A percentile compares a stretch with the other conserved stretches of the same genome.
Conservation (phyloP, 495 filamentous ascomycete species). For the Talaromyces adpressus region DNA sequence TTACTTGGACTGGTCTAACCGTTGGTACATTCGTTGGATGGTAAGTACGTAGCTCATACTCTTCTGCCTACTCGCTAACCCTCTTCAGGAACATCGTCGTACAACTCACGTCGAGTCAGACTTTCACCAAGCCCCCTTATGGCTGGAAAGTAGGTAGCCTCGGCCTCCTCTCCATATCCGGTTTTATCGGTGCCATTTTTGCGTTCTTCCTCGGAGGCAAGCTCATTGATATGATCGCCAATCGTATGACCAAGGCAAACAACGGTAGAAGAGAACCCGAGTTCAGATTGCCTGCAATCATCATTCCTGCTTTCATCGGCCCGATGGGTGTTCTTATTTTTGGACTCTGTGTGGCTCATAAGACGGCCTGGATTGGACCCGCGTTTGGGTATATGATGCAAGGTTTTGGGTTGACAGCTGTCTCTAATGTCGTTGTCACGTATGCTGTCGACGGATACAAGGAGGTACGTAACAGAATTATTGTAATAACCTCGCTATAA, state of each 20-base stretch:
- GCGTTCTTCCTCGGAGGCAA: constrained; percentile 26
- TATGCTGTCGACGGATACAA: constrained; percentile 27
- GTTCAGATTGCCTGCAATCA: too few relatives aligned
- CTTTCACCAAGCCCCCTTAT: constrained; percentile 25
- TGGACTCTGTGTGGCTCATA: too few relatives aligned
- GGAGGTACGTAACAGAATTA: constrained; percentile 11
- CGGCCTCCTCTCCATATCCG: constrained; percentile 23
- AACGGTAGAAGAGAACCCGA: too few relatives aligned
- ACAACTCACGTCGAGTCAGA: constrained; percentile 22
- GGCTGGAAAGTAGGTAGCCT: constrained; percentile 20
- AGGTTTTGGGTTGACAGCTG: constrained; percentile 25
- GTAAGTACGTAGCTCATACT: too few relatives aligned
- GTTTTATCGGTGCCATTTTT: constrained; percentile 23
- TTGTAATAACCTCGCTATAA: too few relatives aligned
- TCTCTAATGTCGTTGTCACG: constrained; percentile 28
- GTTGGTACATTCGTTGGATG: too few relatives aligned
- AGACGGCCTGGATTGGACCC: neutral
- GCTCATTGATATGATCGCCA: constrained; percentile 26
- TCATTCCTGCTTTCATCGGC: too few relatives aligned
- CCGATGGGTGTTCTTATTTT: too few relatives aligned
- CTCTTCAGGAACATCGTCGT: constrained; percentile 21
- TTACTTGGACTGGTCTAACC: too few relatives aligned
- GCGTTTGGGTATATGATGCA: constrained; percentile 30
- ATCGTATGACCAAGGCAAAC: constrained; percentile 9
- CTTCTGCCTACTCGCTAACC: too few relatives aligned